Conservation (phyloP, 345 rosid genomes). For the Salix koriyanagi region DNA sequence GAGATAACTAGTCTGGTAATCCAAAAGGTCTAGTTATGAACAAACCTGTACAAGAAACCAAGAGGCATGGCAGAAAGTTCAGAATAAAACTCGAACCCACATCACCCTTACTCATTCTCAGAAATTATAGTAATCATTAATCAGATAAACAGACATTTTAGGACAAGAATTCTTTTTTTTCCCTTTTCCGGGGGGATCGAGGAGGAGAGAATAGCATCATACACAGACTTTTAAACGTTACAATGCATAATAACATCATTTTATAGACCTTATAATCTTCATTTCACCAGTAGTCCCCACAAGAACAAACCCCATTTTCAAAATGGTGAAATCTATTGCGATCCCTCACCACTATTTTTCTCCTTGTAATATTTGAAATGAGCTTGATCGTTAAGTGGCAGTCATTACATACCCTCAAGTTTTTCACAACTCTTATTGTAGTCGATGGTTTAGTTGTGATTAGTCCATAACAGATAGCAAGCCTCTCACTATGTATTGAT, state of each 20-base stretch:
- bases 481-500: constrained; percentile 37
- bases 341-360: constrained; percentile 40
- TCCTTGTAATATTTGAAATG: constrained; percentile 26
- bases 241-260: background rate
- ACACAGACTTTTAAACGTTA: too few species aligned
- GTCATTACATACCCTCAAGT: constrained; percentile 37
- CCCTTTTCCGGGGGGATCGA: too few species aligned
- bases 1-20: too few species aligned
- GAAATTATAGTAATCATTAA: too few species aligned
- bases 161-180: too few species aligned
- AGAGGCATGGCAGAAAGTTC: too few species aligned
- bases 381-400: constrained; percentile 40
- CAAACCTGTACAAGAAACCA: too few species aligned
- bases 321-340: constrained; percentile 41
- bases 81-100: too few species aligned
- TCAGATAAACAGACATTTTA: too few species aligned
- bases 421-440: constrained; percentile 34
- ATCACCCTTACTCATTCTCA: too few species aligned
- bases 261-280: background rate
- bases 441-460: constrained; percentile 32
- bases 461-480: constrained; percentile 39
- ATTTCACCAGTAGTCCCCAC: constrained; percentile 36
- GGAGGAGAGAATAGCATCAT: too few species aligned
- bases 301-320: constrained; percentile 36
- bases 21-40: too few species aligned